These are phyloP conservation scores for Amesomyces nigricolor DNA, from an alignment of 2,329 filamentous ascomycete genomes.

Conservation along the genomic window DNA sequence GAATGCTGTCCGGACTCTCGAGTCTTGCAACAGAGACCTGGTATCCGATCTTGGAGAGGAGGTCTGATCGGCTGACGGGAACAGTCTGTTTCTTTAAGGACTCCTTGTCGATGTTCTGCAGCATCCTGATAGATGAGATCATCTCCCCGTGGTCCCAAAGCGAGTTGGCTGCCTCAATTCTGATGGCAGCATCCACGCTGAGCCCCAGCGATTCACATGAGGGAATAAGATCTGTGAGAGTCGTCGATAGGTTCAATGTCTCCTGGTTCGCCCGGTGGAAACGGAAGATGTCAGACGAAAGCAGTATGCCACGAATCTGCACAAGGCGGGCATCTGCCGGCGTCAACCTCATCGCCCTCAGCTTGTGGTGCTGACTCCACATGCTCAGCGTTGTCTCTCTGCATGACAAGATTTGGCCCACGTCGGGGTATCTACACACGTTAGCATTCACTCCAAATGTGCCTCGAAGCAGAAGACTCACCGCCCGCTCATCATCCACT, in stretches of 20 bases:
- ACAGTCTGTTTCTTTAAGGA: constrained; percentile 65
- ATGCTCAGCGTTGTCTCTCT: constrained; percentile 78
- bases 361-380: constrained; percentile 61
- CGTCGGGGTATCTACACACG: constrained; percentile 60
- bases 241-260: constrained; percentile 77
- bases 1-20: constrained; percentile 85
- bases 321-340: constrained; percentile 59
- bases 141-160: constrained; percentile 94
- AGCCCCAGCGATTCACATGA: constrained; percentile 66
- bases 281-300: constrained; percentile 69
- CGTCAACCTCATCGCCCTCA: constrained; percentile 55
- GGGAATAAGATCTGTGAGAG: constrained; percentile 70
- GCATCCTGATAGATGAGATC: constrained; percentile 79
- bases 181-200: constrained; percentile 68
- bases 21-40: constrained; percentile 85
- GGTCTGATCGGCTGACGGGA: constrained; percentile 64
- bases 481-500: constrained; percentile 80
- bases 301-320: constrained; percentile 71
- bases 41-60: constrained; percentile 82
- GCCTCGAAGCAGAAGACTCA: constrained; percentile 32
- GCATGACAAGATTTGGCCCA: constrained; percentile 74
- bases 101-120: constrained; percentile 64
- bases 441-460: constrained; percentile 21
- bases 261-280: constrained; percentile 80
- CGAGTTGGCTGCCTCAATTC: constrained; percentile 79